Percentiles rank a stretch among this genome's conserved stretches.
Conservation (phyloP, 805 yeast genomes). For the Sugiyamaella lignohabitans region DNA sequence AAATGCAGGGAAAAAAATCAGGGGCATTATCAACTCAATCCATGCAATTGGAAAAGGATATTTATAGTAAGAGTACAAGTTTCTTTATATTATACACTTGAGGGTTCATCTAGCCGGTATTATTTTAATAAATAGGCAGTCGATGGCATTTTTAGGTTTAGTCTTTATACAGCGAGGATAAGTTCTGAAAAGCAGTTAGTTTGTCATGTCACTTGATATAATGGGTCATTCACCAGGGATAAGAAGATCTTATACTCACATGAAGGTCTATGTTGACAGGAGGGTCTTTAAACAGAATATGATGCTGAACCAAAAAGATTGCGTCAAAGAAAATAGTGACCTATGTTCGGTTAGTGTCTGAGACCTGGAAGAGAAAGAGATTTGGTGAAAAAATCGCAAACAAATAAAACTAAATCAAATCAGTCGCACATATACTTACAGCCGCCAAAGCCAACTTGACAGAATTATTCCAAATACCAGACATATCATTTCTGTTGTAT, state of each 20-base stretch:
- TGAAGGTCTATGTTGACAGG: neutral
- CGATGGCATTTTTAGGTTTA: too few relatives aligned
- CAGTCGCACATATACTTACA: slow-evolving; percentile 20
- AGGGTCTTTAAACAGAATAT: slow-evolving; percentile 3
- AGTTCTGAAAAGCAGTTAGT: too few relatives aligned
- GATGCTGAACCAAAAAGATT: slow-evolving; percentile 30
- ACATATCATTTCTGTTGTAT: slow-evolving; percentile 28
- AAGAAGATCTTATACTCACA: neutral
- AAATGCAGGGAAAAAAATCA: too few relatives aligned
- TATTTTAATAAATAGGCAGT: too few relatives aligned
- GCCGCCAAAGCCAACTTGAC: slow-evolving; percentile 40
- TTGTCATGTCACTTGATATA: too few relatives aligned
- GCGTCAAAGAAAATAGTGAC: slow-evolving; percentile 29
- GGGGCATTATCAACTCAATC: too few relatives aligned
- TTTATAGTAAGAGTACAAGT: too few relatives aligned
- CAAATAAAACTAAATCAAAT: slow-evolving; percentile 1
- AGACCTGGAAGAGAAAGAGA: neutral
- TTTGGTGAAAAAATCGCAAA: neutral
- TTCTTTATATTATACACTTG: too few relatives aligned
- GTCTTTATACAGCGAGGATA: too few relatives aligned
- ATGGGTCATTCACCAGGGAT: too few relatives aligned
- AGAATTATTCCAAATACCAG: slow-evolving; percentile 35
- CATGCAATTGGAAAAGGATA: too few relatives aligned
- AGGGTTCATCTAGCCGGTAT: too few relatives aligned
- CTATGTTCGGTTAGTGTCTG: slow-evolving; percentile 10